phyloP scores from a whole-genome alignment of 148 eudicot species.

The Vaccinium myrtillus region DNA sequence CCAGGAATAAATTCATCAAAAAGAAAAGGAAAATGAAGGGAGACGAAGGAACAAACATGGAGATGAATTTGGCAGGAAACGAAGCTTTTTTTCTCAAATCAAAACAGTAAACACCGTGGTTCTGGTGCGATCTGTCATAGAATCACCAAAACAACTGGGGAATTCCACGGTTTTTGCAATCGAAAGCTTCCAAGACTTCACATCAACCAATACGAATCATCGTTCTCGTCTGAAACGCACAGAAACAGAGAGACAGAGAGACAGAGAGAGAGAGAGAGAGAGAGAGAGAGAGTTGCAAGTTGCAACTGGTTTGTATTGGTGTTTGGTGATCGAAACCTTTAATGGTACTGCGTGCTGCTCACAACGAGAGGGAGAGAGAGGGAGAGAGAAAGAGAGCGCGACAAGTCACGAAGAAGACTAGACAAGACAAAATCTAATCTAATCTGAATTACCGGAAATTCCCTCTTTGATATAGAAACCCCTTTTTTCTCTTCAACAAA shows the following conservation, averaged over 20 bases:
- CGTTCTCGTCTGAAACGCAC: neutral
- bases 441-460: too few species aligned
- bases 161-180: neutral
- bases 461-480: too few species aligned
- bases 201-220: neutral
- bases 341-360: too few species aligned
- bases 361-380: too few species aligned
- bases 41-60: neutral
- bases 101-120: neutral
- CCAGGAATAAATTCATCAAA: neutral
- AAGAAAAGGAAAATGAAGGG: neutral
- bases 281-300: too few species aligned
- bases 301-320: too few species aligned
- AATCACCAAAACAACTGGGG: neutral
- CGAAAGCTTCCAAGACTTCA: neutral
- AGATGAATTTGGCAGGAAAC: neutral
- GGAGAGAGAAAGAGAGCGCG: too few species aligned
- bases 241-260: neutral
- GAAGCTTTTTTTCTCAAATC: neutral
- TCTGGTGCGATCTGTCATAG: neutral
- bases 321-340: too few species aligned
- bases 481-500: too few species aligned
- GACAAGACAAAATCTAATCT: too few species aligned
- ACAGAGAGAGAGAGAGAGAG: neutral
- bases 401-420: too few species aligned